These are phyloP conservation scores for Climacium dendroides DNA, from an alignment of 225 moss, liverwort and hornwort species.

Conservation along the genomic window DNA sequence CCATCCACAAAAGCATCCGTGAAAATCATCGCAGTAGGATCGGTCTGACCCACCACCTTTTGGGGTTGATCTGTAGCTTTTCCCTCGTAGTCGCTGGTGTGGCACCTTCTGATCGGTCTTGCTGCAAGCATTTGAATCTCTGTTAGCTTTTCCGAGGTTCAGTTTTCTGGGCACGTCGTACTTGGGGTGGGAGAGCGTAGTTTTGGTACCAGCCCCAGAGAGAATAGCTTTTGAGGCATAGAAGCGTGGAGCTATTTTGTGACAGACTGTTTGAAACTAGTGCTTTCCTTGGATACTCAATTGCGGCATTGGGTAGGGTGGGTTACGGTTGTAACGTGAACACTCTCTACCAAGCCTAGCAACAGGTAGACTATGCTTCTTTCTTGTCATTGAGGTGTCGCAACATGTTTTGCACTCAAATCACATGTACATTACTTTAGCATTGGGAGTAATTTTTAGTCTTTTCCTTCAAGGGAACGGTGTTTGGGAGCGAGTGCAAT, in stretches of 20 bases:
- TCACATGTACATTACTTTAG: not conserved
- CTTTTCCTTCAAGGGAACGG: not conserved
- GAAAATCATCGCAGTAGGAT: not conserved
- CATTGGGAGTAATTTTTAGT: not conserved
- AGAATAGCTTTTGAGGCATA: not conserved
- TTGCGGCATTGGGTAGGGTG: not conserved
- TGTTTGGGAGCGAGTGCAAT: not conserved
- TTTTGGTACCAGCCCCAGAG: not conserved
- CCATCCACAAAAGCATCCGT: not conserved
- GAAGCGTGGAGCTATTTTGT: not conserved
- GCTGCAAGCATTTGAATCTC: not conserved
- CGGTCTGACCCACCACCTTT: not conserved
- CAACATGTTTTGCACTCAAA: not conserved
- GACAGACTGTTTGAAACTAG: not conserved
- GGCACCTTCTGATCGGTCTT: not conserved
- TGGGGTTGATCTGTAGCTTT: not conserved
- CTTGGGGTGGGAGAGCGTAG: not conserved
- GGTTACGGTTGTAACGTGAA: not conserved
- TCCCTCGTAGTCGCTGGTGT: not conserved
- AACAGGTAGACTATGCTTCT: not conserved
- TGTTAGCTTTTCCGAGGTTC: not conserved
- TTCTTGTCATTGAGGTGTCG: not conserved
- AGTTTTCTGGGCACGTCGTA: not conserved
- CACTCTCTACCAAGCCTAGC: not conserved
- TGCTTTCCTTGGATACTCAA: not conserved